These are phyloP conservation scores for Paspalum notatum DNA, from an alignment of 176 grass and related monocot species.

Conservation along the genomic window DNA sequence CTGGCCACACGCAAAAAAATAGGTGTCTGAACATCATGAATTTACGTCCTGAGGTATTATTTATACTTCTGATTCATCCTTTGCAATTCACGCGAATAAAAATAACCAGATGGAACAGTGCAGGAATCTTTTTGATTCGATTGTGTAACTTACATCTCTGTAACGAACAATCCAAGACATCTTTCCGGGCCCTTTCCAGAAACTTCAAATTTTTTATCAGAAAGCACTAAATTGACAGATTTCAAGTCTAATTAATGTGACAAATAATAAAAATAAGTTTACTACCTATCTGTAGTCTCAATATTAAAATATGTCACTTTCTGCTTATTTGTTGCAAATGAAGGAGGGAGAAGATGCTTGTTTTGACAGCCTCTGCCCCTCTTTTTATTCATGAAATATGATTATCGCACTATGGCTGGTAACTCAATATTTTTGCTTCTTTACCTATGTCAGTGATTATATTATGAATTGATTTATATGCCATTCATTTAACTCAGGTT, in stretches of 20 bases:
- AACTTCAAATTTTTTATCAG: background rate
- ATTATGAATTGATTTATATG: conserved; percentile 18
- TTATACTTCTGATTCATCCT: background rate
- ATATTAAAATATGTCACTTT: background rate
- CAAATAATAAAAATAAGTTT: background rate
- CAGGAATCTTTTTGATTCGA: background rate
- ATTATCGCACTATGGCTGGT: background rate
- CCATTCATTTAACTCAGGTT: conserved; percentile 57
- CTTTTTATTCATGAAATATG: background rate
- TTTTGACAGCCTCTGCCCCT: conserved; percentile 4
- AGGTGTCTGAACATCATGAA: too few relatives aligned
- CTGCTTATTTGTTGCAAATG: conserved; percentile 30
- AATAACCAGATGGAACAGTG: background rate
- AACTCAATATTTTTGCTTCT: background rate
- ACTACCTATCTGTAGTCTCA: background rate
- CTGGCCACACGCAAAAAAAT: too few relatives aligned
- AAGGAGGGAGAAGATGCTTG: background rate
- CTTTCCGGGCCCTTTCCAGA: background rate
- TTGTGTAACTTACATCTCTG: background rate
- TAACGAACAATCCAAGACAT: background rate
- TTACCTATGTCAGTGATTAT: background rate
- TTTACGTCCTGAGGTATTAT: background rate
- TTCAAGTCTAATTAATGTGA: background rate
- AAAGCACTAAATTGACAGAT: background rate
- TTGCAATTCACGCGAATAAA: background rate